Evolutionary conservation across 805 yeast species (phyloP).

Genomic region (Candida silvatica): DNA sequence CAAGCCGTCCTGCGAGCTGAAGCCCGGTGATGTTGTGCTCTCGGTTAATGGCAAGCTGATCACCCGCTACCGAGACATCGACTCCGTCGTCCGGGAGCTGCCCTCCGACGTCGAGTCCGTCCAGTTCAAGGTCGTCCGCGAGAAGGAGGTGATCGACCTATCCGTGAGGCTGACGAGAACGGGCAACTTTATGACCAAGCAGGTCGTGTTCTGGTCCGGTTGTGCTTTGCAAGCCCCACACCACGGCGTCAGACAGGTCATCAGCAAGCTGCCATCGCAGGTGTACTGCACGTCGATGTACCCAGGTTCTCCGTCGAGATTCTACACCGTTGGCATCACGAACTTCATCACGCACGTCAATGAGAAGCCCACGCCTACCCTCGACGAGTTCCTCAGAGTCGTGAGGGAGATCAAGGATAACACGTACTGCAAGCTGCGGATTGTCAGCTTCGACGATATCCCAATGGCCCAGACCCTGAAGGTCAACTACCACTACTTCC

Average conservation of each 20-base stretch:
- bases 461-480: slow-evolving; percentile 82
- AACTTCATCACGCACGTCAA: slow-evolving; percentile 87
- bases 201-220: slow-evolving; percentile 77
- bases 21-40: slow-evolving; percentile 70
- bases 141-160: slow-evolving; percentile 52
- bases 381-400: slow-evolving; percentile 57
- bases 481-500: slow-evolving; percentile 85
- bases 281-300: slow-evolving; percentile 75
- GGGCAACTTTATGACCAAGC: slow-evolving; percentile 48
- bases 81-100: slow-evolving; percentile 32
- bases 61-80: slow-evolving; percentile 59
- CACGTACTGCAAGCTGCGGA: slow-evolving; percentile 71
- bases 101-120: slow-evolving; percentile 25
- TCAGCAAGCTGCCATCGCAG: slow-evolving; percentile 66
- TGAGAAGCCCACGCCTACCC: slow-evolving; percentile 60
- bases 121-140: slow-evolving; percentile 61
- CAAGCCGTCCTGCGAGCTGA: slow-evolving; percentile 24
- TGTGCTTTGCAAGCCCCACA: slow-evolving; percentile 82
- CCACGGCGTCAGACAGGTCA: slow-evolving; percentile 82
- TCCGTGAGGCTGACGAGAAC: slow-evolving; percentile 59
- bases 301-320: slow-evolving; percentile 81
- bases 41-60: slow-evolving; percentile 60
- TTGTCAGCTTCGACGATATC: slow-evolving; percentile 78
- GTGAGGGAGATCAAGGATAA: slow-evolving; percentile 70
- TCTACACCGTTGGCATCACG: slow-evolving; percentile 69